Percentiles rank a stretch among this genome's conserved stretches.
phyloP scores from a whole-genome alignment of 2,329 filamentous ascomycete genomes.

The Immersiporthe knoxdaviesiana region DNA sequence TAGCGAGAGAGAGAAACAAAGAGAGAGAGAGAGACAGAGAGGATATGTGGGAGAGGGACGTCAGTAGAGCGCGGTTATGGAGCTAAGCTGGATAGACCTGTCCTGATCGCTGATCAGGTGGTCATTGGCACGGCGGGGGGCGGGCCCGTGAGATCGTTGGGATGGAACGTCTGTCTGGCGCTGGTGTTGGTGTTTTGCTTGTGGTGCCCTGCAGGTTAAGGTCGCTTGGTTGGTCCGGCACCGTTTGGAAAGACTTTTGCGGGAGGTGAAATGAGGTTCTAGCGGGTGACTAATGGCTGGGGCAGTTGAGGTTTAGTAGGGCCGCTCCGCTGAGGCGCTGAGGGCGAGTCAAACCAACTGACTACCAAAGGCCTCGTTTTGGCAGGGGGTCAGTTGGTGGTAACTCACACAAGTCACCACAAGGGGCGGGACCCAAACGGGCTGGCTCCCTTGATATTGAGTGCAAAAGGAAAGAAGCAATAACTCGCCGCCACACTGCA shows the following conservation, averaged over 20 bases:
- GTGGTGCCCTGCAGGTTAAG: not conserved
- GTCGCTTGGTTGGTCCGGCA: not conserved
- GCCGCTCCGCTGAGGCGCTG: slow-evolving; percentile 9
- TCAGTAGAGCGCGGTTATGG: not conserved
- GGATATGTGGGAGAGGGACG: too few species aligned
- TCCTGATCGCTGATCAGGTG: slow-evolving; percentile 13
- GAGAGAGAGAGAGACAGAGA: too few species aligned
- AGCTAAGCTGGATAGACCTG: slow-evolving; percentile 19
- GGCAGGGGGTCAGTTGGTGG: not conserved
- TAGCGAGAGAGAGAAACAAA: not conserved
- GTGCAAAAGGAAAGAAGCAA: not conserved
- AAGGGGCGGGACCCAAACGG: not conserved
- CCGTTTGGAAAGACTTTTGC: slow-evolving; percentile 16
- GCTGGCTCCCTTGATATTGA: not conserved
- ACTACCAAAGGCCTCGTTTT: not conserved
- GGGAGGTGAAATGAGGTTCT: slow-evolving; percentile 18
- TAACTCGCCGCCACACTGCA: not conserved
- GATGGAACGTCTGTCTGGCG: slow-evolving; percentile 13
- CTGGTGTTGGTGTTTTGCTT: slow-evolving; percentile 15
- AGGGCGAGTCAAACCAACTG: slow-evolving; percentile 7
- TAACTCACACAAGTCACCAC: not conserved
- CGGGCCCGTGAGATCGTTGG: slow-evolving; percentile 21
- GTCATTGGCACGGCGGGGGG: slow-evolving; percentile 23
- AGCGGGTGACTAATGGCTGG: slow-evolving; percentile 22
- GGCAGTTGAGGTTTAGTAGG: slow-evolving; percentile 11